Evolutionary conservation across 2,329 filamentous ascomycete genomes (phyloP).

Genomic region (Aspergillus pseudoglaucus): DNA sequence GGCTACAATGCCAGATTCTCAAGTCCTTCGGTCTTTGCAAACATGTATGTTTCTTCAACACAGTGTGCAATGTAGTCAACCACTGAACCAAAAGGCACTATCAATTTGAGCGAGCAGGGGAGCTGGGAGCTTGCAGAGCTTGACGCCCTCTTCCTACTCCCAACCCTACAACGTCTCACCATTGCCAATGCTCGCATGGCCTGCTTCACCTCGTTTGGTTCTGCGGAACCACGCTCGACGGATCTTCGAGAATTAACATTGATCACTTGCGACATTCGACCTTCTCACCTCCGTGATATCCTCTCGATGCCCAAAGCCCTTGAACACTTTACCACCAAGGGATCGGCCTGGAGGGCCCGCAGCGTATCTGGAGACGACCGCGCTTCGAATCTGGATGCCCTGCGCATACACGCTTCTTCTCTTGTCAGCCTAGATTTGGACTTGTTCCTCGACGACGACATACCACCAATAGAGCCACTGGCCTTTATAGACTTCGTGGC

Average conservation of each 20-base stretch:
- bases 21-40: neutral
- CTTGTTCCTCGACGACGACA: neutral
- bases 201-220: neutral
- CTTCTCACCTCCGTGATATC: neutral
- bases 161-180: neutral
- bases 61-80: neutral
- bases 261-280: neutral
- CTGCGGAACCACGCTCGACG: neutral
- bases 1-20: neutral
- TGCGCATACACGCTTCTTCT: neutral
- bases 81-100: neutral
- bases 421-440: neutral
- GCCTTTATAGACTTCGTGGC: neutral
- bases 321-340: neutral
- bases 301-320: neutral
- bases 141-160: neutral
- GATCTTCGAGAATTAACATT: neutral
- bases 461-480: neutral
- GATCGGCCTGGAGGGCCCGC: neutral
- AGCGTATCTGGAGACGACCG: neutral
- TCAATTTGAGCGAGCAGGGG: neutral
- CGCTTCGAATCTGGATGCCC: neutral
- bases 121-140: neutral
- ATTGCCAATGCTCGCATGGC: neutral
- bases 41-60: neutral